A percentile compares a stretch with the other conserved stretches of the same genome.
Evolutionary conservation across 805 yeast genomes (phyloP).

Genomic region (Lipomyces yamadae): DNA sequence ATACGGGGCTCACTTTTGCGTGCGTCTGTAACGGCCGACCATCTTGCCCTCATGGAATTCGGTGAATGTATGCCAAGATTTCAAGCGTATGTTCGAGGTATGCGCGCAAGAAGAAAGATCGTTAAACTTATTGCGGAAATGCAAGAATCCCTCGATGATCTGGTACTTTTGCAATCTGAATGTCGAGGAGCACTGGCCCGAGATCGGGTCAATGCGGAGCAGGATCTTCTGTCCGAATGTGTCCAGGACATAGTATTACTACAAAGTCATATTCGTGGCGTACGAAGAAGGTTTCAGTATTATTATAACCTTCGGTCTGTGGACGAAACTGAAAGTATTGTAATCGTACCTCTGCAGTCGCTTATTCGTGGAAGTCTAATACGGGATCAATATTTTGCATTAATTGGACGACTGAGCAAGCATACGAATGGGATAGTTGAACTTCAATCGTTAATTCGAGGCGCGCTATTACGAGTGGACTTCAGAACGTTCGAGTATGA

Average conservation of each 20-base stretch:
- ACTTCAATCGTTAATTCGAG: slow-evolving; percentile 49
- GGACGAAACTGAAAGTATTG: slow-evolving; percentile 29
- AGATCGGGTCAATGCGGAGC: slow-evolving; percentile 22
- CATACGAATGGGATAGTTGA: slow-evolving; percentile 38
- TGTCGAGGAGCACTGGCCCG: slow-evolving; percentile 53
- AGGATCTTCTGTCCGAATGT: slow-evolving; percentile 34
- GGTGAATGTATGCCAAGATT: slow-evolving; percentile 17
- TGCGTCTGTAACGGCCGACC: slow-evolving; percentile 7
- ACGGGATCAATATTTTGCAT: slow-evolving; percentile 31
- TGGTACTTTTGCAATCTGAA: slow-evolving; percentile 59
- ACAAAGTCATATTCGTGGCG: slow-evolving; percentile 44
- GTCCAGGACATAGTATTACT: slow-evolving; percentile 32
- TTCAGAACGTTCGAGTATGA: slow-evolving; percentile 44
- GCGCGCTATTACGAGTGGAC: slow-evolving; percentile 46
- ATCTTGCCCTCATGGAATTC: slow-evolving; percentile 11
- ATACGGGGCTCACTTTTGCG: slow-evolving; percentile 34
- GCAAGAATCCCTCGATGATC: slow-evolving; percentile 27
- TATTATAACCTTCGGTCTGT: slow-evolving; percentile 25
- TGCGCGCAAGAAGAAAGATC: slow-evolving; percentile 17
- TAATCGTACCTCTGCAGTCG: slow-evolving; percentile 40
- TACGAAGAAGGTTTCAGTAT: slow-evolving; percentile 29
- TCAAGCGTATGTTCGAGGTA: slow-evolving; percentile 34
- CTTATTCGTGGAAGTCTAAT: slow-evolving; percentile 54
- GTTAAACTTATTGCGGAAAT: slow-evolving; percentile 6
- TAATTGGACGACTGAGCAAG: slow-evolving; percentile 27